Evolutionary conservation across 2,329 filamentous ascomycete species (phyloP), one percentile per base, ranked within the genome.

Genomic region (Aspergillus felis): DNA sequence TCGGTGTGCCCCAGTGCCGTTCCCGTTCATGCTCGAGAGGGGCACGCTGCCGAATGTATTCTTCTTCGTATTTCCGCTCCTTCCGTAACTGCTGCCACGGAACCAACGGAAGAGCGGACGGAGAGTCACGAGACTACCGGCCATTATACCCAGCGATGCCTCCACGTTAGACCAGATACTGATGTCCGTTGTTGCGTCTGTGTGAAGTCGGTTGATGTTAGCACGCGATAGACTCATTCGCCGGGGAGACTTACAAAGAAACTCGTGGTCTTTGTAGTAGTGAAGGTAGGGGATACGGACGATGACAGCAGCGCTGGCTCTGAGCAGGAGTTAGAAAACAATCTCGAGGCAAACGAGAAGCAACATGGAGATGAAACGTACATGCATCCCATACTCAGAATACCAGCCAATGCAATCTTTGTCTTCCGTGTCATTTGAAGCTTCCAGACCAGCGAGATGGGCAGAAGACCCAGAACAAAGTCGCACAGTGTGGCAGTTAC

Each of bases 361-460:
- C 28, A 24, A 24, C 14, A 17, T 65, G 20, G 68, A 65, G 44
- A 46, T 4, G 12, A 74, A 66, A 66, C 70, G 57, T 68, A 73
- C 54, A 80, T 76, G 63, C 84, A 84, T 28, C 83, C 86, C 73
- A 87, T 79, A 6, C 77, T 77, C 51, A 87, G 71, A 48, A 87
- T 77, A 5, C 76, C 74, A 9, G 79, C 79, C 24, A 86, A 72
- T 2, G 82, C 77, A 6, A 78, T 32, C 64, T 85, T 87, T 2
- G 79, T 81, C 55, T 74, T 76, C 7, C 60, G 63, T 49, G 79
- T 79, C 79, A 87, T 84, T 55, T 85, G 79, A 28, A 86, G 67
- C 27, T 79, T 76, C 73, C 77, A 81, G 1, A 87, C 76, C 3
- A 87, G 72, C 58, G 81, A 80, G 8, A 82, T 76, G 0, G 82